These are phyloP conservation scores for Globisporangium heterothallicum DNA, from an alignment of 352 stramenopile genomes.

Conservation along the genomic window DNA sequence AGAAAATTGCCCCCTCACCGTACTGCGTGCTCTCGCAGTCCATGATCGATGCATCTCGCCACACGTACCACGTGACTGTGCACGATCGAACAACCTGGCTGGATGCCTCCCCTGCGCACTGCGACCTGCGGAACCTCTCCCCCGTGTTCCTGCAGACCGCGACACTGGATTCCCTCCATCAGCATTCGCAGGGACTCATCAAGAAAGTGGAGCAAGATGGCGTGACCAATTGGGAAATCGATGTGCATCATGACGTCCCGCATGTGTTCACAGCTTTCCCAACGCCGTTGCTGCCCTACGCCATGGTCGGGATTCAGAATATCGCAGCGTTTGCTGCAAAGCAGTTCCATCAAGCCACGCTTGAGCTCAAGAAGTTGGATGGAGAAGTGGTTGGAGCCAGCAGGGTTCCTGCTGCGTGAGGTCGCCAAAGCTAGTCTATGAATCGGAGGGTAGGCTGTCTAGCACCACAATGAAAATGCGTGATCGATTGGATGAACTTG, in stretches of 20 bases:
- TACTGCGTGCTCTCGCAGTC: conserved; percentile 18
- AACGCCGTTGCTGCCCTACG: conserved; percentile 39
- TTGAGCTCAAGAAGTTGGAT: neutral
- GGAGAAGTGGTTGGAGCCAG: too few species aligned
- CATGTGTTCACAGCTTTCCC: conserved; percentile 61
- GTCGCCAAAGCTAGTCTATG: too few species aligned
- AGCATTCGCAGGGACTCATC: conserved; percentile 19
- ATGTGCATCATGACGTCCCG: conserved; percentile 48
- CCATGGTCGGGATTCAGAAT: conserved; percentile 31
- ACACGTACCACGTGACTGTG: conserved; percentile 9
- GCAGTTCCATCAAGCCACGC: conserved; percentile 12
- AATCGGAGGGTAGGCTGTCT: too few species aligned
- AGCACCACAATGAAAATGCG: too few species aligned
- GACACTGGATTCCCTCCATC: conserved; percentile 23
- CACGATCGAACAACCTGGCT: conserved; percentile 7
- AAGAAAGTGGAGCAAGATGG: conserved; percentile 17
- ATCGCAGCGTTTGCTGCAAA: conserved; percentile 38
- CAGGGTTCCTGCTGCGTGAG: too few species aligned
- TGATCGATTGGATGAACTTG: too few species aligned
- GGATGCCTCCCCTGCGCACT: conserved; percentile 15
- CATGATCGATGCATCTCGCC: conserved; percentile 5
- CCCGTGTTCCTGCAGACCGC: conserved; percentile 34
- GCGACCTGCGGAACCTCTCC: conserved; percentile 25
- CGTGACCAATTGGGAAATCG: conserved; percentile 18
- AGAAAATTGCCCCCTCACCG: conserved; percentile 4